Evolutionary conservation across 768 basidiomycete genomes (phyloP), one percentile per base, ranked within the genome.

Genomic region (Chalciporus sphaerocephalus): DNA sequence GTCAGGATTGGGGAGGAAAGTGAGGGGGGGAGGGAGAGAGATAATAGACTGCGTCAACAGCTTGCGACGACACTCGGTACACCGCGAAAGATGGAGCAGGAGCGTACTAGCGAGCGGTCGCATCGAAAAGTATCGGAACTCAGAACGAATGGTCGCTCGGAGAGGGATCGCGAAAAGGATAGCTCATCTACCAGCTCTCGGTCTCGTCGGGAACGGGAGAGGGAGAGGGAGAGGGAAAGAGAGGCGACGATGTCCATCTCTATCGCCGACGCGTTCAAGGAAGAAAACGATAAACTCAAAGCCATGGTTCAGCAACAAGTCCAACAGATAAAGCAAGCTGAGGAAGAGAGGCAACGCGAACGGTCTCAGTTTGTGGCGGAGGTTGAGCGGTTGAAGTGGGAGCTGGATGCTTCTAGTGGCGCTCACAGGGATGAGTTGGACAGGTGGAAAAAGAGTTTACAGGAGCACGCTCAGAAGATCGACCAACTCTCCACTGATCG

Each of bases 201-300:
- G 21, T 3, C 20, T 5, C 54, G 44, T 17, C 15, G 41, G 1
- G 55, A 56, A 32, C 47, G 53, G n/a, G 53, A 59, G 2, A 41
- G 40, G 38, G 59, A 59, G 1, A 55, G 45, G 27, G 17, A 28
- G 28, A 54, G 45, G 49, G 25, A 27, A 12, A n/a, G 28, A 4
- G 28, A 40, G 0, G 36, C 42, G 1, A 35, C 23, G 12, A 25
- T 32, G 17, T 27, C 41, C 3, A 30, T 6, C 18, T 28, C 34
- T 12, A 20, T 38, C 17, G 18, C 36, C 13, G 51, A 55, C 30
- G 35, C 44, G 1, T 38, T 59, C 33, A 57, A 44, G 41, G 62
- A 59, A 20, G 60, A 62, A 37, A 57, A 54, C 39, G 57, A 53
- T 35, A 59, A 51, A 17, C 39, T 62, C 17, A 60, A 64, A 17